Evolutionary conservation across 2,329 filamentous ascomycete species (phyloP), one percentile per base, ranked within the genome.

Genomic region (Cercospora sesami): DNA sequence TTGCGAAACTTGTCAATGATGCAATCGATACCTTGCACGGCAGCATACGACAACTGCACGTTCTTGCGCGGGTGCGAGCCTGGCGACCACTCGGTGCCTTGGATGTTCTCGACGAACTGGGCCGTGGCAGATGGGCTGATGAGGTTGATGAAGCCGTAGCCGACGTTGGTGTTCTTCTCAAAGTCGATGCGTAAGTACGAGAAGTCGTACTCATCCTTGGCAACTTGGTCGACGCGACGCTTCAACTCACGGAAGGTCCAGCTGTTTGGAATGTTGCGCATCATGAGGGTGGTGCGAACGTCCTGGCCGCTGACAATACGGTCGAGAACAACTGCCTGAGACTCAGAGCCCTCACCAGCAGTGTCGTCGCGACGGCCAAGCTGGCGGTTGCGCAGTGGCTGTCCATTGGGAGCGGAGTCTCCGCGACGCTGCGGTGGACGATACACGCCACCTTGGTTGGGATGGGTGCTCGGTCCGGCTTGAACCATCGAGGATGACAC

Each of bases 111-210:
- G 59, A 72, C 68, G 68, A 78, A 75, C 12, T 89, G 83, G 64
- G 93, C 87, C 68, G 95, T 93, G 78, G 92, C 88, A 68, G 90
- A 82, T 0, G 92, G 88, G 78, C 93, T 89, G 53, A 89, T 87
- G 74, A 98, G 97, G 80, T 99, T 97, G 81, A 99, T 93, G 80
- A 98, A 99, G 0, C 93, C 94, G 79, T 98, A 98, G 57, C 95
- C 95, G 67, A 98, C 94, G 78, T 93, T 96, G 70, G 71, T 76
- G 63, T 55, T 77, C 42, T 80, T 79, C 64, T 78, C 72, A 70
- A 79, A 84, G 71, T 88, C 87, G 74, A 98, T 98, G 45, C 95
- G 90, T 63, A 98, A 82, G 78, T 99, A 99, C 84, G 96, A 89
- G 79, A 98, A 98, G 77, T 98, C 94, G 78, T 96, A 98, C 70